These are phyloP conservation scores for Microdochium bolleyi DNA, from an alignment of 2,329 filamentous ascomycete genomes.

Conservation along the genomic window DNA sequence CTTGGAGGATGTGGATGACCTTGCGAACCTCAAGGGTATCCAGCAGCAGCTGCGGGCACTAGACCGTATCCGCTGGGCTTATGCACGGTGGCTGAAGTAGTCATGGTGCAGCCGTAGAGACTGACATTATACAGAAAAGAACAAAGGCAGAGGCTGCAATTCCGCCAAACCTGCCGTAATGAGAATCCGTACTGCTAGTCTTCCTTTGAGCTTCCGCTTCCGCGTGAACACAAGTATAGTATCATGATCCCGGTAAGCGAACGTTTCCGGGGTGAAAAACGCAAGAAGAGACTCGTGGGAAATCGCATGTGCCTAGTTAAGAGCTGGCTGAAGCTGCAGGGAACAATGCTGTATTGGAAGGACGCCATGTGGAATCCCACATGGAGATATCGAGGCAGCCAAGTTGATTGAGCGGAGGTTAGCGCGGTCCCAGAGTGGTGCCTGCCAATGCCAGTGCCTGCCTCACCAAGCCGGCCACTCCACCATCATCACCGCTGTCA, in stretches of 20 bases:
- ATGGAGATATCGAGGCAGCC: too few relatives aligned
- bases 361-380: too few relatives aligned
- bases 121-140: neutral
- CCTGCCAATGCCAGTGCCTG: neutral
- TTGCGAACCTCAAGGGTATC: slow-evolving; percentile 76
- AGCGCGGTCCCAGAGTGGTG: neutral
- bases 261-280: too few relatives aligned
- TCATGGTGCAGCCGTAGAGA: neutral
- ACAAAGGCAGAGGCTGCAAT: neutral
- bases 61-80: slow-evolving; percentile 83
- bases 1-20: slow-evolving; percentile 76
- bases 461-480: neutral
- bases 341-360: neutral
- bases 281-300: neutral
- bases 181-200: too few relatives aligned
- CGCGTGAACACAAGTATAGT: too few relatives aligned
- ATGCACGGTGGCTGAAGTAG: slow-evolving; percentile 62
- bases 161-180: neutral
- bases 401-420: neutral
- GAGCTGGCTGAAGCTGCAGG: neutral
- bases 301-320: neutral
- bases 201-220: too few relatives aligned
- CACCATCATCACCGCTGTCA: neutral
- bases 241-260: too few relatives aligned
- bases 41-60: slow-evolving; percentile 71